Evolutionary conservation across 179 eudicot genomes (phyloP).

Genomic region (Dionaea muscipula): DNA sequence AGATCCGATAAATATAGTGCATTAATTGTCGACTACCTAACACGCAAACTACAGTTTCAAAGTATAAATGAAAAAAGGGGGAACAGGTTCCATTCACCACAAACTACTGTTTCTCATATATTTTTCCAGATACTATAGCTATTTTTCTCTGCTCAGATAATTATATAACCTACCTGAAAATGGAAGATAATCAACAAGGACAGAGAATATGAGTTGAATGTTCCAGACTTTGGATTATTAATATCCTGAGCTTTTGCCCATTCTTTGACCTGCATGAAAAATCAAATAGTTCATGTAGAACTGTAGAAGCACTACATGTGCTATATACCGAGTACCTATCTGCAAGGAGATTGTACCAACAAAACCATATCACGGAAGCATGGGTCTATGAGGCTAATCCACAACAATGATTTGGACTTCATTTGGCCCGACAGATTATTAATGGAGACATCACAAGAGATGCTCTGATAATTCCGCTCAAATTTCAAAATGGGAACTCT

Average conservation of each 20-base stretch:
- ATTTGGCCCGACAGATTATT: conserved; percentile 73
- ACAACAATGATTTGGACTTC: conserved; percentile 72
- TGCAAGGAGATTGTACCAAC: conserved; percentile 39
- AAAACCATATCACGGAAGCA: conserved; percentile 84
- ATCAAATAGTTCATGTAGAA: conserved; percentile 9
- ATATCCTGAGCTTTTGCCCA: conserved; percentile 88
- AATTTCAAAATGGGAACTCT: conserved; percentile 72
- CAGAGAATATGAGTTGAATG: conserved; percentile 72
- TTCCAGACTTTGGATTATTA: conserved; percentile 64
- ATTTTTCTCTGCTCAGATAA: too few species aligned
- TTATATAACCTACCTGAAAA: conserved; percentile 54
- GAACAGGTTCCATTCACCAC: too few species aligned
- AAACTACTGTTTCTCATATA: too few species aligned
- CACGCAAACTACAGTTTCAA: too few species aligned
- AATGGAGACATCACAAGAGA: conserved; percentile 84
- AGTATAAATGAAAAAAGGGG: too few species aligned
- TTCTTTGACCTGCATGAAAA: conserved; percentile 70
- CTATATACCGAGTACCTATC: conserved; percentile 5
- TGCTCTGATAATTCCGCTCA: conserved; percentile 34
- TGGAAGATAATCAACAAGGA: conserved; percentile 79
- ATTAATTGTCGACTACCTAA: too few species aligned
- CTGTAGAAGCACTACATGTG: neutral
- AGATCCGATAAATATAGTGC: too few species aligned
- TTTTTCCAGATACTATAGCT: too few species aligned
- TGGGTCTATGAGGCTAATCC: conserved; percentile 75